Base-by-base conservation (phyloP, 495 filamentous ascomycete genomes). In the Physcia stellaris region DNA sequence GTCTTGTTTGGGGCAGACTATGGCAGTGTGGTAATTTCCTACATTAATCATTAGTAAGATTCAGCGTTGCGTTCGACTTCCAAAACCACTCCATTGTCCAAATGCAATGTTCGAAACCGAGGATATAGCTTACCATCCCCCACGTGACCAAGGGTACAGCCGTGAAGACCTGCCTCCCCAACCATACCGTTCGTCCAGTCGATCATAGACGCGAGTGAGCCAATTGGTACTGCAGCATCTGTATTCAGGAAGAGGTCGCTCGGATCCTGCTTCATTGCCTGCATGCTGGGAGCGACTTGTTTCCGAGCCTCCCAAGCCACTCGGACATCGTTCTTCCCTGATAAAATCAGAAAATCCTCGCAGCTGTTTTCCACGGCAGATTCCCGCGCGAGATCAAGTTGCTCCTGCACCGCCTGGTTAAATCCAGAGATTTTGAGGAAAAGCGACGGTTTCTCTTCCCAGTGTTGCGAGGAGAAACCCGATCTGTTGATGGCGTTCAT, bases 371-470 rank as follows among this genome's bases (percentile, higher is more conserved):
- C 52, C 23, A 65, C 68, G 4, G 68, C 72, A 15, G 76, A 57
- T 35, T 64, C 66, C 47, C 71, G 65, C 6, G 78, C 68, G 44
- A 75, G 59, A 19, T 51, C 40, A 23, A 79, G 64, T 46, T 79
- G 72, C 44, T 79, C 75, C 46, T 78, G 71, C 13, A 79, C 65
- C 0, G 58, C 59, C 1, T 51, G 52, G 0, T 70, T 63, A 1
- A 75, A 77, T n/a, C 75, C 75, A 0, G 67, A 60, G 44, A 80
- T 79, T 41, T 75, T 77, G 57, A 80, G 76, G 50, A 80, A 79
- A 4, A 80, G 56, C 6, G 75, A 79, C 2, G 75, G 75, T 1
- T 62, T 59, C 42, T 74, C 70, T 49, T 68, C 70, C 75, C 75
- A 80, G 27, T 57, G 51, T 20, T 68, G 66, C 31, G 55, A 56